Evolutionary conservation across 1,284 basidiomycete genomes (phyloP), one percentile per base, ranked within the genome.

Genomic region (Erythrobasidium hasegawianum): DNA sequence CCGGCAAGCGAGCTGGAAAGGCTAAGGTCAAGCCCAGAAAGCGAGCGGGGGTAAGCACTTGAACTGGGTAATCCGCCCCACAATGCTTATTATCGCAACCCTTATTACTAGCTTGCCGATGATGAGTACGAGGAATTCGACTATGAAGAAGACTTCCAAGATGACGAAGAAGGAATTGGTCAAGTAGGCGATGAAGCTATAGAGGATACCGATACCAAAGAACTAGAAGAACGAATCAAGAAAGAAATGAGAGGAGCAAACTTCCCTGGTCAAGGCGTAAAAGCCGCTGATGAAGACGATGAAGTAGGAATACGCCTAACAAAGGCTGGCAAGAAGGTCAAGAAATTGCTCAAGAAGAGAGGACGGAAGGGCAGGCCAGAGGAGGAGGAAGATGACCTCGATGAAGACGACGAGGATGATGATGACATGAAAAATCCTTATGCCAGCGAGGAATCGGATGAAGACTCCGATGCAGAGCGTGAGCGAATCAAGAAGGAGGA

Each of bases 151-250:
- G 87, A 88, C 18, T 87, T 90, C 73, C 87, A 87, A 20, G 90
- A 92, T 72, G 90, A 93, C 70, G 90, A 93, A 58, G 90, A 92
- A 75, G 85, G 75, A 0, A 73, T 74, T 22, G 74, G 73, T 10
- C 72, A 84, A 75, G 82, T 85, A 75, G 81, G 85, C 49, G 80
- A 82, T 20, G 86, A 88, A 64, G 85, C 85, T 29, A 80, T 81
- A 60, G 85, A 90, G 55, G 90, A 92, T 68, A 88, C 90, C 65
- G 88, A 90, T 74, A 83, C 86, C 41, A 91, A 88, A 75, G 89
- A 92, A 76, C 80, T 87, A n/a, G 89, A 90, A 82, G 89, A 91
- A 77, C 86, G 89, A 16, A 79, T 92, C 53, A 90, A 90, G 77
- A 84, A 85, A 59, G 88, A 90, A 75, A 89, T 90, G 75, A 85